Conservation (phyloP, 805 yeast species). For the Candida stauntonica region DNA sequence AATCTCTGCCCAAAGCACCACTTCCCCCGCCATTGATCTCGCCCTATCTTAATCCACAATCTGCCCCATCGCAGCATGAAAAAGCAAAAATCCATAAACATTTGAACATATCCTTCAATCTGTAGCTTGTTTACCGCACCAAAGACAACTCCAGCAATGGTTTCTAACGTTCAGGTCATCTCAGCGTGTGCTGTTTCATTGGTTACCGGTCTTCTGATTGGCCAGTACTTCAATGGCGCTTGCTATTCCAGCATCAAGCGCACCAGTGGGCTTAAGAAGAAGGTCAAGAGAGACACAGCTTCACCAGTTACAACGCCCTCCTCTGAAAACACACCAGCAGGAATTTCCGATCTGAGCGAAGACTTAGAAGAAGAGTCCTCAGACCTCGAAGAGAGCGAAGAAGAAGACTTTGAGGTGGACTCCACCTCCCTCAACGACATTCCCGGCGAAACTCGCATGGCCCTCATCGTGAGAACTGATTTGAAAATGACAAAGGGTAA, state of each 20-base stretch:
- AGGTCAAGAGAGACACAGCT: slow-evolving; percentile 2
- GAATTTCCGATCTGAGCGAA: slow-evolving; percentile 24
- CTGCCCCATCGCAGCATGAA: too few species aligned
- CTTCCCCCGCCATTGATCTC: too few species aligned
- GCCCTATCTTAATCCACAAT: too few species aligned
- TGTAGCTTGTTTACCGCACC: too few species aligned
- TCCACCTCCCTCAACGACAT: slow-evolving; percentile 57
- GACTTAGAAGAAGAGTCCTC: slow-evolving; percentile 32
- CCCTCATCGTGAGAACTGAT: slow-evolving; percentile 82
- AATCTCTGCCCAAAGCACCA: too few species aligned
- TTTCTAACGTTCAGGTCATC: slow-evolving; percentile 26
- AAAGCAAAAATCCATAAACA: too few species aligned
- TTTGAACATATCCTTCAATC: too few species aligned
- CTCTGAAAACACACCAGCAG: slow-evolving; percentile 12
- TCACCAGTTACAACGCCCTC: slow-evolving; percentile 12
- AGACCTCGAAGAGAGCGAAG: slow-evolving; percentile 43
- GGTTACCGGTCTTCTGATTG: slow-evolving; percentile 33
- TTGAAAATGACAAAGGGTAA: slow-evolving; percentile 92
- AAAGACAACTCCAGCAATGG: too few species aligned
- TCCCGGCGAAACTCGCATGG: slow-evolving; percentile 83
- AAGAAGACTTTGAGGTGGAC: slow-evolving; percentile 54
- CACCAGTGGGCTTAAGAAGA: slow-evolving; percentile 4
- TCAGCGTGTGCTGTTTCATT: slow-evolving; percentile 36
- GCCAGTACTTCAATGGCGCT: slow-evolving; percentile 18
- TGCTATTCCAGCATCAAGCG: slow-evolving; percentile 3